These are phyloP conservation scores for Colletotrichum kahawae DNA, from an alignment of 2,329 filamentous ascomycete species.

Conservation along the genomic window DNA sequence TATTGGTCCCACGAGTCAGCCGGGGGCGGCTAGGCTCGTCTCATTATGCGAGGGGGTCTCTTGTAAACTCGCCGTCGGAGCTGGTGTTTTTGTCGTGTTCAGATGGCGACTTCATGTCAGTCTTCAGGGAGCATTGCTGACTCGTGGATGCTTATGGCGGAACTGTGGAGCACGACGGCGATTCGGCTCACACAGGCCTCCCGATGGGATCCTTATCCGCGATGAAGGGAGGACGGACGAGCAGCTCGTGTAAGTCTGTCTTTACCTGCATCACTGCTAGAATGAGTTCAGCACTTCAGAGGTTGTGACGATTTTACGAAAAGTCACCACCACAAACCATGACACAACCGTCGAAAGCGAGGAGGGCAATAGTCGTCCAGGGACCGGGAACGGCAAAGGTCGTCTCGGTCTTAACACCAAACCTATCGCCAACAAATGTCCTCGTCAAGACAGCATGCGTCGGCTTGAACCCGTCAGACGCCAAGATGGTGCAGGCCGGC, in stretches of 20 bases:
- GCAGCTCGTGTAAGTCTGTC: neutral
- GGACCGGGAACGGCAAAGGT: neutral
- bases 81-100: neutral
- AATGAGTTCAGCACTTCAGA: neutral
- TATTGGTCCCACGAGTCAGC: neutral
- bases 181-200: accelerated
- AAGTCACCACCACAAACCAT: neutral
- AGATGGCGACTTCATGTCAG: neutral
- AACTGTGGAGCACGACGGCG: neutral
- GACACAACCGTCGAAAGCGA: neutral
- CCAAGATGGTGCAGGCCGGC: constrained; percentile 34
- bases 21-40: neutral
- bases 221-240: neutral
- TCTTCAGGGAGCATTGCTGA: neutral
- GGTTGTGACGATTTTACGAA: accelerated
- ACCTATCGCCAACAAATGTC: constrained; percentile 4
- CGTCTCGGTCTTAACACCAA: neutral
- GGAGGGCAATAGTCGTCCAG: neutral
- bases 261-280: neutral
- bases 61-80: neutral
- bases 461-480: constrained; percentile 40
- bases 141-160: neutral
- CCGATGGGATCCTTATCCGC: accelerated
- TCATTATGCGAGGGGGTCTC: neutral
- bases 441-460: constrained; percentile 31